Evolutionary conservation across 805 yeast species (phyloP).

Genomic region (Nakazawaea pomicola): DNA sequence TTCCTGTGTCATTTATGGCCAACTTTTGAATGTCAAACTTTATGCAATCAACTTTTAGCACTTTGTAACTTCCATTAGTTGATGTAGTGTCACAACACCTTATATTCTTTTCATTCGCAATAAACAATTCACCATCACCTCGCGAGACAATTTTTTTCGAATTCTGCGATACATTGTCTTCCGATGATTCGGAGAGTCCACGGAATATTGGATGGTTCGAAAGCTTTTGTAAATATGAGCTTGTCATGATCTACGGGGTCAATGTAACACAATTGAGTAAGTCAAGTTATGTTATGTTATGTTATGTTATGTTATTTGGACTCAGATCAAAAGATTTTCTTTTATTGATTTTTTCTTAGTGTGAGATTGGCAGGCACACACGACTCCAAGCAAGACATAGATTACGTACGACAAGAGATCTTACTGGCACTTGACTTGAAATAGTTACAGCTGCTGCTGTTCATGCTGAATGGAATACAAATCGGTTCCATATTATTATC

Average conservation of each 20-base stretch:
- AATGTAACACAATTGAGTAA: too few relatives aligned
- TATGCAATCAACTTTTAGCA: conserved; percentile 16
- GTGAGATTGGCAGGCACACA: too few relatives aligned
- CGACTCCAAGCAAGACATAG: too few relatives aligned
- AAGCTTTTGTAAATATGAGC: neutral
- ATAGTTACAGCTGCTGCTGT: too few relatives aligned
- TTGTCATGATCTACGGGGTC: neutral
- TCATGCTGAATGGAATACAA: too few relatives aligned
- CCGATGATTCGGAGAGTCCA: neutral
- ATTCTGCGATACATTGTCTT: neutral
- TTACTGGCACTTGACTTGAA: too few relatives aligned
- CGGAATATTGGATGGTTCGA: conserved; percentile 4
- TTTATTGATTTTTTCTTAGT: too few relatives aligned
- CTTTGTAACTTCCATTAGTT: conserved; percentile 18
- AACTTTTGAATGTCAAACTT: conserved; percentile 21
- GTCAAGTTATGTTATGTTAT: too few relatives aligned
- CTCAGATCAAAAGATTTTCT: too few relatives aligned
- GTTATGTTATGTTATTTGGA: too few relatives aligned
- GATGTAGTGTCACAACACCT: conserved; percentile 26
- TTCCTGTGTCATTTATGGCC: conserved; percentile 24
- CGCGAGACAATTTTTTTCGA: conserved; percentile 4
- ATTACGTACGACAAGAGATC: too few relatives aligned
- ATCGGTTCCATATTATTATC: too few relatives aligned
- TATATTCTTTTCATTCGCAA: conserved; percentile 25
- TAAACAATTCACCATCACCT: conserved; percentile 22